Percentiles rank a stretch among this genome's conserved stretches.
phyloP scores from a whole-genome alignment of 2,329 filamentous ascomycete species.

The Alternaria arbusti region DNA sequence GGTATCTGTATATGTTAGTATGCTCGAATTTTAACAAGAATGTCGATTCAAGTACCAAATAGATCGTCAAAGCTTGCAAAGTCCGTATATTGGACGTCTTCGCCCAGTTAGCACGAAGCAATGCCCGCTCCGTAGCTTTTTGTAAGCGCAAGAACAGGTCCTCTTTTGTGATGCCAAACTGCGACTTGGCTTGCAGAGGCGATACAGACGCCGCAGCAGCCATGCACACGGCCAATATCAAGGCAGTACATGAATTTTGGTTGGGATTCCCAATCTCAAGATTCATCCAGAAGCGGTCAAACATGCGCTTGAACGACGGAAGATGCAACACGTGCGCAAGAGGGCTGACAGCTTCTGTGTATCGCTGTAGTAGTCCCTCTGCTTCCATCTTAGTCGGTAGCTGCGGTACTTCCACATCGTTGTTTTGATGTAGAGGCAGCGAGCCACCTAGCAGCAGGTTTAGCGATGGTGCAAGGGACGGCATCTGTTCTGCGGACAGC shows the following conservation, averaged over 20 bases:
- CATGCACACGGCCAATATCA: conserved; percentile 47
- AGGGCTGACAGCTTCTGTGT: conserved; percentile 45
- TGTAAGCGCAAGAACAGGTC: conserved; percentile 45
- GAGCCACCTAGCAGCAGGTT: conserved; percentile 44
- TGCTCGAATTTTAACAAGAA: background rate
- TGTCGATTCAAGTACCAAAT: conserved; percentile 31
- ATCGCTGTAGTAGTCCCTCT: conserved; percentile 44
- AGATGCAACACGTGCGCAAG: conserved; percentile 48
- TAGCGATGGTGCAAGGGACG: conserved; percentile 45
- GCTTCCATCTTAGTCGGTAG: conserved; percentile 46
- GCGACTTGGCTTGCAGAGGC: conserved; percentile 47
- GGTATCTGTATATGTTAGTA: conserved; percentile 38
- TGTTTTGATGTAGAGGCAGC: conserved; percentile 33
- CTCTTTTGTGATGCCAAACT: conserved; percentile 48
- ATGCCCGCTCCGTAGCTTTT: conserved; percentile 45
- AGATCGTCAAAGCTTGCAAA: conserved; percentile 47
- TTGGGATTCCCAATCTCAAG: conserved; percentile 45
- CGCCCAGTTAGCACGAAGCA: conserved; percentile 47
- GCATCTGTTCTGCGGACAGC: conserved; percentile 47
- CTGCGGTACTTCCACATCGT: conserved; percentile 38
- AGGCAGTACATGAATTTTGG: conserved; percentile 46
- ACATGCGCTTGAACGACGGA: conserved; percentile 46
- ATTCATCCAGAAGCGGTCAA: conserved; percentile 48
- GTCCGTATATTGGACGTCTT: conserved; percentile 49
- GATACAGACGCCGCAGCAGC: conserved; percentile 47